Conservation (phyloP, 1,284 basidiomycete genomes). For the Sporisorium sorghi region DNA sequence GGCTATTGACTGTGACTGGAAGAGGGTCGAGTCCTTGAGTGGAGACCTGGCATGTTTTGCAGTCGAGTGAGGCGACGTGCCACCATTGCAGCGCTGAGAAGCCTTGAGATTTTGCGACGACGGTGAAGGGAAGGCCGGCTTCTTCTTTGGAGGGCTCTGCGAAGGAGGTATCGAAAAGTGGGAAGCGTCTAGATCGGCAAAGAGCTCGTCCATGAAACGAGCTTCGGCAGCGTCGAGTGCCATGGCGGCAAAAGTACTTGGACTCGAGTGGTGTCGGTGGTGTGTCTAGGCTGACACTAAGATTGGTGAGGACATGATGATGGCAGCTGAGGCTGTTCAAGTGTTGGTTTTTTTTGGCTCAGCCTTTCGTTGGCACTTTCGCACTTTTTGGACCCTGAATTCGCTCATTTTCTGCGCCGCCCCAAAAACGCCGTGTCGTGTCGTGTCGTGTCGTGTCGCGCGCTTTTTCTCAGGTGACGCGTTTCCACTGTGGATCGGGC, state of each 20-base stretch:
- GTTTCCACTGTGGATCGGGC: too few relatives aligned
- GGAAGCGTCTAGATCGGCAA: slow-evolving; percentile 49
- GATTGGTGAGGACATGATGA: too few relatives aligned
- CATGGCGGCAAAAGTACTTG: slow-evolving; percentile 13
- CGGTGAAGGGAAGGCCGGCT: background rate
- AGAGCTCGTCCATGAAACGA: slow-evolving; percentile 50
- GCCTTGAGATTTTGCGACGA: slow-evolving; percentile 6
- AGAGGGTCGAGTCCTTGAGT: slow-evolving; percentile 21
- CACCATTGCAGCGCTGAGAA: background rate
- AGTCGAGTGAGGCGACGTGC: background rate
- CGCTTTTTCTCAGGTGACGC: slow-evolving; percentile 7
- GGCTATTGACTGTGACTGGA: slow-evolving; percentile 19
- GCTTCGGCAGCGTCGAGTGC: slow-evolving; percentile 37
- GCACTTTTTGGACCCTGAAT: slow-evolving; percentile 24
- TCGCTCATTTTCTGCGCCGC: too few relatives aligned
- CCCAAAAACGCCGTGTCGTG: too few relatives aligned
- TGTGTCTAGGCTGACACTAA: too few relatives aligned
- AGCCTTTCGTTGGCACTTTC: background rate
- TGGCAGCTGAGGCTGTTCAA: background rate
- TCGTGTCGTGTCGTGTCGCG: slow-evolving; percentile 46
- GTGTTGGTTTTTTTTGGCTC: slow-evolving; percentile 39
- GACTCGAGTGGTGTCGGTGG: background rate
- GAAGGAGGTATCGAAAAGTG: slow-evolving; percentile 45
- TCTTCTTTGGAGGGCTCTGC: slow-evolving; percentile 42
- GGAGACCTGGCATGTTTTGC: slow-evolving; percentile 13